These are phyloP conservation scores for Alternaria viburni DNA, from an alignment of 2,329 filamentous ascomycete genomes.

Conservation along the genomic window DNA sequence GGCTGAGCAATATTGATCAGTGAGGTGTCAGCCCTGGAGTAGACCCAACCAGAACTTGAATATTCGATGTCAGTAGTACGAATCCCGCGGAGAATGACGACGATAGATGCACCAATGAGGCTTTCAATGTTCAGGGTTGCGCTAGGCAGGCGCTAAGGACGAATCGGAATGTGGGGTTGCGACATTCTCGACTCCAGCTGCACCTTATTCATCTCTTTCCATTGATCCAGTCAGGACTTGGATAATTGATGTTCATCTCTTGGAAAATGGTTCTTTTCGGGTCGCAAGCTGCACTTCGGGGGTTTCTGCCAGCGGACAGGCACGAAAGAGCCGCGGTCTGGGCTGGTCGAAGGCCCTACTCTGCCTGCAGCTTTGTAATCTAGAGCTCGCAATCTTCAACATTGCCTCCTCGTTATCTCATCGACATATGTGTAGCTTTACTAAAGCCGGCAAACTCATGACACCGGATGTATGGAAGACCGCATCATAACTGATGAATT, in stretches of 20 bases:
- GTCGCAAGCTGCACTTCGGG: too few relatives aligned
- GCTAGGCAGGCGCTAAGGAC: neutral
- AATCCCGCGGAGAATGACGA: neutral
- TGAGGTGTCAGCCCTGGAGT: too few relatives aligned
- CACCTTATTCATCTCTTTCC: slow-evolving; percentile 18
- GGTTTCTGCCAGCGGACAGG: too few relatives aligned
- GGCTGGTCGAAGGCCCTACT: neutral
- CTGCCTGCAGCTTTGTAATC: neutral
- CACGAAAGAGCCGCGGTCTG: too few relatives aligned
- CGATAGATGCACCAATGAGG: neutral
- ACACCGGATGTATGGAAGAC: too few relatives aligned
- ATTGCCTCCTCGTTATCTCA: neutral
- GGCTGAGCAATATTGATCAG: slow-evolving; percentile 17
- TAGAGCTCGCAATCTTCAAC: neutral
- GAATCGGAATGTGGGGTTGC: slow-evolving; percentile 1
- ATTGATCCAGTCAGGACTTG: too few relatives aligned
- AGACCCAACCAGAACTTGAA: too few relatives aligned
- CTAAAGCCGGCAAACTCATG: too few relatives aligned
- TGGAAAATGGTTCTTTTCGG: neutral
- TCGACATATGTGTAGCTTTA: too few relatives aligned
- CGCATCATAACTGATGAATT: too few relatives aligned
- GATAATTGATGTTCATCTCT: too few relatives aligned
- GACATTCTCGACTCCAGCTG: neutral
- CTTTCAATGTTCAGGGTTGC: too few relatives aligned
- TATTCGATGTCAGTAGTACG: neutral